Base-by-base conservation (phyloP, 192 early-diverging fungal genomes). In the Backusella macrospora region DNA sequence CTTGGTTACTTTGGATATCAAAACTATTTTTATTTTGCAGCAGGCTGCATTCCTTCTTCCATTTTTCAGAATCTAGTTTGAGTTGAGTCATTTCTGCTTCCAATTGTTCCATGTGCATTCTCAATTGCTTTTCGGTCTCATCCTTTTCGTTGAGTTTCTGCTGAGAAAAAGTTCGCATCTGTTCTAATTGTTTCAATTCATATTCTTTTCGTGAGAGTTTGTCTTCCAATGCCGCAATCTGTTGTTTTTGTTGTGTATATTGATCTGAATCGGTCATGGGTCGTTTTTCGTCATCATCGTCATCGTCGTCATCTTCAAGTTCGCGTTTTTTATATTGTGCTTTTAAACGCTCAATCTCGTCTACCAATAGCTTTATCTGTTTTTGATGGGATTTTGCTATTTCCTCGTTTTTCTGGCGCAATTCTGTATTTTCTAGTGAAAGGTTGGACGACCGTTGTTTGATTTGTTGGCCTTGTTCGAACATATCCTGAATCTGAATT, bases 101-200 rank as follows among this genome's bases (percentile, higher is more conserved):
- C 52, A 59, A 21, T 23, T 59, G 52, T 12, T 59, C 52, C 7
- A 59, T 23, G 1, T 59, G 52, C 6, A 23, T 23, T 59, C 26
- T 9, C 6, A 59, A 12, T 29, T 59, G 21, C 52, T 26, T 59
- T 59, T 26, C 21, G 13, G 21, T 3, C 1, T 59, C 21, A 3
- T 59, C 23, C 18, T 26, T 59, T 59, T 59, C 52, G 23, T 59
- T 59, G 21, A 59, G n/a, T 13, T 59, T 59, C 21, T 59, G 52
- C 5, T 59, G 52, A 26, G 52, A 59, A 59, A 59, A 59, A 0
- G 21, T 7, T 23, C 26, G 52, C 52, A 59, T 59, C 21, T 59
- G 52, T 26, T 10, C 52, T 10, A 23, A 18, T 10, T 59, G 52
- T 2, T 23, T 59, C 52, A 59, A 5, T 23, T 59, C 52, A n/a